phyloP scores from a whole-genome alignment of 2,329 filamentous ascomycete genomes.

The Alternaria triticina region DNA sequence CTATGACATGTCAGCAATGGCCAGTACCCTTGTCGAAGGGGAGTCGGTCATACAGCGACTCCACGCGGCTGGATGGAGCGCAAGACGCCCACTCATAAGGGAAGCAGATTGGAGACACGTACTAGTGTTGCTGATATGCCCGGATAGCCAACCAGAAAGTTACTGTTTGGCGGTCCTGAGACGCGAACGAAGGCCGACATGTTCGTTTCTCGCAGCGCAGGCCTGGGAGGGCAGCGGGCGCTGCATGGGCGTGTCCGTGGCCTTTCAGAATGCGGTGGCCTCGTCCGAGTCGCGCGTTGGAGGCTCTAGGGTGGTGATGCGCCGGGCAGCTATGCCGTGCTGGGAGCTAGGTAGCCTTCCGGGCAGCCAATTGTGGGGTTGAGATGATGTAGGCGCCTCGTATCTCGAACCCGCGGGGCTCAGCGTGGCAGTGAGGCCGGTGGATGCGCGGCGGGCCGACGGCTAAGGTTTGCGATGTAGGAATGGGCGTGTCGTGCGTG shows the following conservation, averaged over 20 bases:
- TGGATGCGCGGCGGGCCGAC: constrained; percentile 11
- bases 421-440: constrained; percentile 17
- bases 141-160: constrained; percentile 94
- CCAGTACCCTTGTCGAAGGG: constrained; percentile 8
- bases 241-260: constrained; percentile 42
- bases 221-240: constrained; percentile 40
- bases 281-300: constrained; percentile 9
- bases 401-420: constrained; percentile 33
- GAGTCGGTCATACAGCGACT: constrained; percentile 1
- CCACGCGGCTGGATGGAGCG: constrained; percentile 4
- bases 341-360: constrained; percentile 27
- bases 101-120: constrained; percentile 52
- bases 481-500: constrained; percentile 4
- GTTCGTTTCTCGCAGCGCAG: constrained; percentile 42
- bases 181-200: constrained; percentile 87
- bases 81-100: not conserved
- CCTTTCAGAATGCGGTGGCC: constrained; percentile 19
- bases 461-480: constrained; percentile 5
- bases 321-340: constrained; percentile 13
- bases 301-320: constrained; percentile 8
- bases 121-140: constrained; percentile 97
- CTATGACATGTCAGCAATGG: constrained; percentile 56
- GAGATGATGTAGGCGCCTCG: constrained; percentile 17
- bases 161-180: constrained; percentile 95
- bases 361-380: constrained; percentile 30